These are phyloP conservation scores for Protomyces arabidopsidicola DNA, from an alignment of 1,139 yeast genomes.

Conservation along the genomic window DNA sequence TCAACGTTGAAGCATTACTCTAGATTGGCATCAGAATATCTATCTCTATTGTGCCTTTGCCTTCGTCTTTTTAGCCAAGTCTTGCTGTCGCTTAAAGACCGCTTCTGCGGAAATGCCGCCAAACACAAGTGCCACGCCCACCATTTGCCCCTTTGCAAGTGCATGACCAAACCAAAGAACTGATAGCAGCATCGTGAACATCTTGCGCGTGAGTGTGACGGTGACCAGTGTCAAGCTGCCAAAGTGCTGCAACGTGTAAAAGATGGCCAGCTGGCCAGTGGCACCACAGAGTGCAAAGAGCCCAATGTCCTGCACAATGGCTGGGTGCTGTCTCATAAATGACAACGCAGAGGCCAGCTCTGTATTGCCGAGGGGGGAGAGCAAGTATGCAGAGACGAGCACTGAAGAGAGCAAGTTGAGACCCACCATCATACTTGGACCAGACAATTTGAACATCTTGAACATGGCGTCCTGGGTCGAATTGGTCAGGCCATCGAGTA, in stretches of 20 bases:
- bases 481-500: constrained; percentile 87
- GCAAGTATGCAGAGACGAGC: constrained; percentile 43
- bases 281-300: constrained; percentile 78
- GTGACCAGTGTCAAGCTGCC: constrained; percentile 83
- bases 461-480: constrained; percentile 88
- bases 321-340: constrained; percentile 50
- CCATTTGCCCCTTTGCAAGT: constrained; percentile 62
- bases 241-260: constrained; percentile 72
- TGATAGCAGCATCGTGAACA: constrained; percentile 89
- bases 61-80: neutral
- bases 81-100: constrained; percentile 40
- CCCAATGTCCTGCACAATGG: constrained; percentile 55
- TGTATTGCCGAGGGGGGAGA: constrained; percentile 37
- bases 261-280: constrained; percentile 86
- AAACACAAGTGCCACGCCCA: constrained; percentile 73
- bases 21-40: constrained; percentile 36
- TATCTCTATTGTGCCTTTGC: neutral
- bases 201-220: constrained; percentile 91
- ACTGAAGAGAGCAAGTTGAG: constrained; percentile 58
- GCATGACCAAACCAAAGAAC: constrained; percentile 79
- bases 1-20: constrained; percentile 79
- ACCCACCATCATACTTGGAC: constrained; percentile 83
- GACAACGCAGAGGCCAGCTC: constrained; percentile 42
- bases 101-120: constrained; percentile 75
- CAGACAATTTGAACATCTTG: constrained; percentile 51